Evolutionary conservation across 2,329 filamentous ascomycete genomes (phyloP).

Genomic region (Monilinia polystroma): DNA sequence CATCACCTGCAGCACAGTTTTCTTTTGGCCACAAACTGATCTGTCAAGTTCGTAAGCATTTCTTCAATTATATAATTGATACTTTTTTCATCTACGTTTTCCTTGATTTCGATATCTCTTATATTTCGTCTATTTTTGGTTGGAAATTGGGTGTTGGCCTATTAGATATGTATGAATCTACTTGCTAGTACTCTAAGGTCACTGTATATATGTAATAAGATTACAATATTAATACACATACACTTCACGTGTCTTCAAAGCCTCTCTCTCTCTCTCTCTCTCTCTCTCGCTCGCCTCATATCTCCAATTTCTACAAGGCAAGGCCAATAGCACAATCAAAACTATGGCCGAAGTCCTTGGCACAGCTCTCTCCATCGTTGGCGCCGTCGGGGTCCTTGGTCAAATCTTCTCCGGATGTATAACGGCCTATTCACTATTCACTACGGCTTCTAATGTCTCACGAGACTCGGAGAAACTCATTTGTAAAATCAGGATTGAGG

Average conservation of each 20-base stretch:
- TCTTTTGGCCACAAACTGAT: slow-evolving; percentile 16
- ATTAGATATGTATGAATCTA: not conserved
- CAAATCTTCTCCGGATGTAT: slow-evolving; percentile 51
- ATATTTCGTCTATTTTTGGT: not conserved
- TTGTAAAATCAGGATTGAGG: slow-evolving; percentile 51
- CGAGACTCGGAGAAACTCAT: slow-evolving; percentile 46
- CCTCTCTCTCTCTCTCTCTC: not conserved
- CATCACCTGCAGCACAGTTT: slow-evolving; percentile 1
- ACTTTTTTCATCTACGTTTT: not conserved
- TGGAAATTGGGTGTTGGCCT: not conserved
- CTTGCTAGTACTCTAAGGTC: not conserved
- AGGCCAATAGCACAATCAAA: not conserved
- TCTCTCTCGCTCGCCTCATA: not conserved
- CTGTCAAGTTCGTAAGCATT: slow-evolving; percentile 1
- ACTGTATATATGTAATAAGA: not conserved
- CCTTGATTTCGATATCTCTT: not conserved
- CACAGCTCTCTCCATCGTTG: slow-evolving; percentile 46
- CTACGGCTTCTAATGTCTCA: slow-evolving; percentile 46
- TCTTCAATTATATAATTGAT: not conserved
- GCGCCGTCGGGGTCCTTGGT: slow-evolving; percentile 47
- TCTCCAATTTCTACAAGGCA: not conserved
- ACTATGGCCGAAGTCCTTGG: slow-evolving; percentile 45
- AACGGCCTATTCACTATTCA: slow-evolving; percentile 49
- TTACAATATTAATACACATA: not conserved
- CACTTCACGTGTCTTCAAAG: not conserved